These are phyloP conservation scores for Monosporascus sp. DNA, from an alignment of 2,329 filamentous ascomycete genomes.

Conservation along the genomic window DNA sequence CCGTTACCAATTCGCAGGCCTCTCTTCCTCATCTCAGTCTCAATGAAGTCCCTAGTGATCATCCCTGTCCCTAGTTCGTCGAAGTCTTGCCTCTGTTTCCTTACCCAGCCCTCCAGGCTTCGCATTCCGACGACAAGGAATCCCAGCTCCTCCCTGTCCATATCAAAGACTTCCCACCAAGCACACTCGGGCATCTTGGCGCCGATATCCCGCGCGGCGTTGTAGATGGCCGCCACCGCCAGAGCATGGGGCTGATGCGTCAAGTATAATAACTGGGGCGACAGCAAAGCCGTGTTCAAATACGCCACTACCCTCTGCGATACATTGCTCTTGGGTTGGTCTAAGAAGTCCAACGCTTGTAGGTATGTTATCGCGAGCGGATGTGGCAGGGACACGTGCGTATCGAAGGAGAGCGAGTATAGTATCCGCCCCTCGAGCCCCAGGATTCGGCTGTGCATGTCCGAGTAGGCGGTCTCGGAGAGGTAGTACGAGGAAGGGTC, in stretches of 20 bases:
- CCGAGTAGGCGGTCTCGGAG: slow-evolving; percentile 66
- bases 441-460: slow-evolving; percentile 60
- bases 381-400: slow-evolving; percentile 80
- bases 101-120: slow-evolving; percentile 69
- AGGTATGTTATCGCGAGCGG: slow-evolving; percentile 86
- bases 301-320: slow-evolving; percentile 65
- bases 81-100: slow-evolving; percentile 53
- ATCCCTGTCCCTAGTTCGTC: slow-evolving; percentile 42
- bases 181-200: slow-evolving; percentile 75
- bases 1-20: slow-evolving; percentile 33
- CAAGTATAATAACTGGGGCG: slow-evolving; percentile 82
- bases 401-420: slow-evolving; percentile 71
- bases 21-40: slow-evolving; percentile 53
- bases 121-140: slow-evolving; percentile 84
- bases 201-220: slow-evolving; percentile 71
- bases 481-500: slow-evolving; percentile 60
- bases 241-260: slow-evolving; percentile 86
- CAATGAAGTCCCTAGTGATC: slow-evolving; percentile 52
- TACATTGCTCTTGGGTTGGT: slow-evolving; percentile 43
- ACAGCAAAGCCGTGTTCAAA: slow-evolving; percentile 81
- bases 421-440: slow-evolving; percentile 74
- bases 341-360: slow-evolving; percentile 73
- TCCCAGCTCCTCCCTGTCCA: slow-evolving; percentile 87
- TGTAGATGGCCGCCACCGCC: slow-evolving; percentile 84
- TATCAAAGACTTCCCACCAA: slow-evolving; percentile 99